Evolutionary conservation across 768 basidiomycete genomes (phyloP).

Genomic region (Mycena polygramma): DNA sequence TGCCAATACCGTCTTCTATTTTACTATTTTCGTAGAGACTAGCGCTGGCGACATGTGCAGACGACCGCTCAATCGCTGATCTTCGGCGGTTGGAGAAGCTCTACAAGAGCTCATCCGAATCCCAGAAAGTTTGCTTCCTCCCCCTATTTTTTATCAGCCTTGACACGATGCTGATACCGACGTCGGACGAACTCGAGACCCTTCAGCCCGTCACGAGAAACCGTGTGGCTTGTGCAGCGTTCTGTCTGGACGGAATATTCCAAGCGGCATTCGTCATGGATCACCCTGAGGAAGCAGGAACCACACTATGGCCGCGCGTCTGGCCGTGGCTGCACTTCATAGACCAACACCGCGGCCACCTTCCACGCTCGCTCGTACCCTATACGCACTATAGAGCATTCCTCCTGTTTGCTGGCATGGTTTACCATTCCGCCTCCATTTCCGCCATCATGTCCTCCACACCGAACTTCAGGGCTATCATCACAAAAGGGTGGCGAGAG

Average conservation of each 20-base stretch:
- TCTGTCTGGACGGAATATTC: not conserved
- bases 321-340: not conserved
- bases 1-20: not conserved
- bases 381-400: too few relatives aligned
- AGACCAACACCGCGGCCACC: not conserved
- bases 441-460: too few relatives aligned
- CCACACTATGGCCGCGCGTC: not conserved
- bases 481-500: too few relatives aligned
- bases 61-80: not conserved
- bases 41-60: not conserved
- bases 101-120: not conserved
- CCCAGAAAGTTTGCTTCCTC: not conserved
- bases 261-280: too few relatives aligned
- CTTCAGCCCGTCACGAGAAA: not conserved
- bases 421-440: too few relatives aligned
- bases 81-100: not conserved
- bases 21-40: not conserved
- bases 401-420: too few relatives aligned
- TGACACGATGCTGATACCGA: not conserved
- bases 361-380: too few relatives aligned
- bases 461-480: too few relatives aligned
- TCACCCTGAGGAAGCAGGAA: not conserved
- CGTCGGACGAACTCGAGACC: not conserved
- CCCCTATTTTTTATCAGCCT: not conserved
- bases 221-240: not conserved